Evolutionary conservation across 306 rosid species (phyloP), one percentile per base, ranked within the genome.

Genomic region (Dryas drummondii): DNA sequence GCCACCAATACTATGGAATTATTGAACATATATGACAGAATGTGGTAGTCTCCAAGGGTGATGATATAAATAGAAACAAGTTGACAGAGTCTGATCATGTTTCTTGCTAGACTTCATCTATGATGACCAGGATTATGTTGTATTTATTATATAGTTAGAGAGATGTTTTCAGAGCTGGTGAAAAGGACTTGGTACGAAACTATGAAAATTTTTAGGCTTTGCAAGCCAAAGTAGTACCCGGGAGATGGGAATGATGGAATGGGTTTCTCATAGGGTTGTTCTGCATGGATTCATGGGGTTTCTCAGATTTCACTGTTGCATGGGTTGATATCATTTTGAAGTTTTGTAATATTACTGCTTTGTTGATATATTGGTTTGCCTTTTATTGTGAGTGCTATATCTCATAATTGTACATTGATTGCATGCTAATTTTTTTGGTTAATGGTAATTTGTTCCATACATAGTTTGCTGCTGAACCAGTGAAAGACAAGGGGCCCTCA

Each of bases 391-490:
- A 22, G 54, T 19, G 57, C 52, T 70, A 15, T 46, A 40, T 56
- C n/a, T 57, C 42, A 16, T 63, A 4, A 3, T 51, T 45, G 27
- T 14, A 53, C 37, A 3, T 42, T 64, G 57, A 16, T 58, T 76
- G 55, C 47, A 58, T 66, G 32, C 55, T 27, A n/a, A 2, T 6
- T 13, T 12, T 47, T 47, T 45, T 19, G 42, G 56, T 51, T 45
- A 60, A 76, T 62, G 6, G 27, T 64, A 37, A 15, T 62, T 83
- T 45, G 15, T 66, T 26, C 53, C 59, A 68, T 69, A 46, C 46
- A 77, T 71, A 90, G 97, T 51, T 60, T 76, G 52, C 87, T 46
- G 19, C 86, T 66, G 96, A 82, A 75, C 83, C 81, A 56, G 91
- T 52, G 42, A 85, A 82, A 78, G 89, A 86, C 80, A 66, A 79